Conservation (phyloP, 1,284 basidiomycete genomes). For the Leccinum ponderosum region DNA sequence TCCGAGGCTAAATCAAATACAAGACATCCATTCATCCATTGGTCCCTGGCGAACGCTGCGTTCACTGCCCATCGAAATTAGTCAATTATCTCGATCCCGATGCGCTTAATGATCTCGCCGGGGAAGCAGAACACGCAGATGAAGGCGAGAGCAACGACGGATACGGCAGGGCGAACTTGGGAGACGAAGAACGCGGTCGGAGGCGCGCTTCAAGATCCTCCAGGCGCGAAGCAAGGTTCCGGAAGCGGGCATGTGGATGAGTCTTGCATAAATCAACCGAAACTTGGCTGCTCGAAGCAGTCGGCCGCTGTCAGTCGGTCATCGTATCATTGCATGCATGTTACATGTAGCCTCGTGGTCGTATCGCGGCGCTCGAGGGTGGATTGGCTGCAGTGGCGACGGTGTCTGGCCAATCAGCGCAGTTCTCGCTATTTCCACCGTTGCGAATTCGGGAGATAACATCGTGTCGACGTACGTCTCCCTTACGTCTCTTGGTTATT, state of each 20-base stretch:
- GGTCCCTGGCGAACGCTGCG: conserved; percentile 26
- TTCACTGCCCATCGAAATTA: conserved; percentile 65
- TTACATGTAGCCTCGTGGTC: conserved; percentile 1
- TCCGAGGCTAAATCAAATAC: conserved; percentile 9
- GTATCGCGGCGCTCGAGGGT: no score
- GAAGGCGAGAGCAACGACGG: conserved; percentile 42
- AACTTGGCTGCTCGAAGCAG: not conserved
- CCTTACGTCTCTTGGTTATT: no score
- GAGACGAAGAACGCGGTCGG: conserved; percentile 47
- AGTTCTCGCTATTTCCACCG: no score
- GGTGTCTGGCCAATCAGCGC: no score
- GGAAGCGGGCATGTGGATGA: conserved; percentile 75
- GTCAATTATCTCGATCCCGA: conserved; percentile 59
- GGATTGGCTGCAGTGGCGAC: no score
- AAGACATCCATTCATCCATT: conserved; percentile 19
- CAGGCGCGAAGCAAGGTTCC: conserved; percentile 61
- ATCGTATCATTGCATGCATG: not conserved
- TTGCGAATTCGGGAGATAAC: no score
- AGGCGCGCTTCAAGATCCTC: conserved; percentile 66
- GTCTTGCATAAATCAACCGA: conserved; percentile 47
- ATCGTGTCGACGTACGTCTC: no score
- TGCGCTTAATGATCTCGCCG: conserved; percentile 55
- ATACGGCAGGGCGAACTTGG: conserved; percentile 17
- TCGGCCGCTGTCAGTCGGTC: not conserved
- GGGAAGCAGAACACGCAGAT: conserved; percentile 46